phyloP scores from a whole-genome alignment of 306 rosid species.

The Medicago arabica region DNA sequence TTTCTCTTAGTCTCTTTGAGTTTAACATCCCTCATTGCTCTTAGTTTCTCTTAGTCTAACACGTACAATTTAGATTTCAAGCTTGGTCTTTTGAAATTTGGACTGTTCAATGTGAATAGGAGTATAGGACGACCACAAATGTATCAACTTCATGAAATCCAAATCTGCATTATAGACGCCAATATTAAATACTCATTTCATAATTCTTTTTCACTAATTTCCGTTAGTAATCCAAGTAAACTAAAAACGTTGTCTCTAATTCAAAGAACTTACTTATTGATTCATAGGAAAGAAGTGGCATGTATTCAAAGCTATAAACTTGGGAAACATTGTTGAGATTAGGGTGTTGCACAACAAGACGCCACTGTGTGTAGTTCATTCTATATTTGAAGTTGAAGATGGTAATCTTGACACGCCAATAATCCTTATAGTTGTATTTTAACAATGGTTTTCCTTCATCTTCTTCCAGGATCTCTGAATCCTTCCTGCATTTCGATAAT shows the following conservation, averaged over 20 bases:
- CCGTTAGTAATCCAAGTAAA: too few species aligned
- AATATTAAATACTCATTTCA: too few species aligned
- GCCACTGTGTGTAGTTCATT: slow-evolving; percentile 78
- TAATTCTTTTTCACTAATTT: too few species aligned
- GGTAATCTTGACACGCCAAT: slow-evolving; percentile 87
- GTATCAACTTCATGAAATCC: too few species aligned
- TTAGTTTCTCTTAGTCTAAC: too few species aligned
- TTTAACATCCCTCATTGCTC: too few species aligned
- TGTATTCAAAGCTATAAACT: slow-evolving; percentile 89
- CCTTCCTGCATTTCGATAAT: slow-evolving; percentile 53
- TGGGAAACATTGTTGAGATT: slow-evolving; percentile 89
- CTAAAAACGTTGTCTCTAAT: background rate
- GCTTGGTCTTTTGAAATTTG: too few species aligned
- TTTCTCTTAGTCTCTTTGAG: too few species aligned
- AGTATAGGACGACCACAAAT: too few species aligned
- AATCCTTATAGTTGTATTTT: slow-evolving; percentile 76
- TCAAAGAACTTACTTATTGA: slow-evolving; percentile 70
- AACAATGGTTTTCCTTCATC: slow-evolving; percentile 68
- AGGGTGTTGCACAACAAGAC: slow-evolving; percentile 87
- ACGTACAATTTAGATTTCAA: too few species aligned
- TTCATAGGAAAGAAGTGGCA: slow-evolving; percentile 81
- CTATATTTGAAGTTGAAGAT: slow-evolving; percentile 80
- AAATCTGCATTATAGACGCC: too few species aligned
- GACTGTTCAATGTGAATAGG: too few species aligned
- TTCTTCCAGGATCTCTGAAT: slow-evolving; percentile 60